phyloP scores from a whole-genome alignment of 257 asterid species.

The Petunia axillaris region DNA sequence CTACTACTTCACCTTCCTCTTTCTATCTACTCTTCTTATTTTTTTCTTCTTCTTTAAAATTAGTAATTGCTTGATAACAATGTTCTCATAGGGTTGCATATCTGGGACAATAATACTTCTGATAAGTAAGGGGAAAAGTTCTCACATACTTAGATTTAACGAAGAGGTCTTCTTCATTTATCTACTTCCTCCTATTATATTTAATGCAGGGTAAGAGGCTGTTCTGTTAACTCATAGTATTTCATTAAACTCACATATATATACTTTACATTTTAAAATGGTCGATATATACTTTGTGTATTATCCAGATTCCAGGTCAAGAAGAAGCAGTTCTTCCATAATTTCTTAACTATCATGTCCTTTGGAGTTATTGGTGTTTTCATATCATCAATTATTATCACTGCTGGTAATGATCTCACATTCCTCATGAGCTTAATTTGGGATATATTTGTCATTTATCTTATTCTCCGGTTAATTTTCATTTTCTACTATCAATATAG shows the following conservation, averaged over 20 bases:
- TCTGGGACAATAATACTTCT: slow-evolving; percentile 69
- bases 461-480: background rate
- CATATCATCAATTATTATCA: slow-evolving; percentile 69
- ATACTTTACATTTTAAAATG: background rate
- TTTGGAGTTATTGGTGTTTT: slow-evolving; percentile 90
- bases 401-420: slow-evolving; percentile 54
- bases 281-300: background rate
- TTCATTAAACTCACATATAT: background rate
- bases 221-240: background rate
- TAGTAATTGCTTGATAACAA: background rate
- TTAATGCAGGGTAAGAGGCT: slow-evolving; percentile 84
- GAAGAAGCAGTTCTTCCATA: slow-evolving; percentile 96
- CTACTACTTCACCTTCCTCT: background rate
- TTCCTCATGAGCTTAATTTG: background rate
- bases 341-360: slow-evolving; percentile 89
- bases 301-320: slow-evolving; percentile 87
- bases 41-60: background rate
- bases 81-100: slow-evolving; percentile 53
- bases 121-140: slow-evolving; percentile 75
- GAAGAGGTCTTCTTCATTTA: slow-evolving; percentile 90
- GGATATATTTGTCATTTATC: background rate
- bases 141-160: slow-evolving; percentile 81
- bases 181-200: slow-evolving; percentile 91
- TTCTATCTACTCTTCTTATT: background rate
- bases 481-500: slow-evolving; percentile 37